Percentiles rank a stretch among this genome's conserved stretches.
These are phyloP conservation scores for Penicillium verrucosum DNA, from an alignment of 2,329 filamentous ascomycete genomes.

Conservation along the genomic window DNA sequence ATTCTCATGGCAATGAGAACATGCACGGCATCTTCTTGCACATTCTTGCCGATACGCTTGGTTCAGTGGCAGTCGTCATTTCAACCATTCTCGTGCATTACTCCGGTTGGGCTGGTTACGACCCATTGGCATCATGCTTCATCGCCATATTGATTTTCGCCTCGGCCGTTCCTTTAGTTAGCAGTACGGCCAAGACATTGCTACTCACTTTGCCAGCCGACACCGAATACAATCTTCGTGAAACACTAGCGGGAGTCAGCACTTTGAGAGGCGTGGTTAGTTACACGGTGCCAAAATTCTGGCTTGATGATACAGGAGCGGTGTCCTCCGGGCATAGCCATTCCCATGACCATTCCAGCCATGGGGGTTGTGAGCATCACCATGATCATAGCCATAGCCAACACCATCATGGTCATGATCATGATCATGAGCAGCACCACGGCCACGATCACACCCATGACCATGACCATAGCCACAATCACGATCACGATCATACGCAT, in stretches of 20 bases:
- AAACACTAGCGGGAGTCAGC: constrained; percentile 77
- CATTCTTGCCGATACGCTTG: constrained; percentile 89
- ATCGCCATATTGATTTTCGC: constrained; percentile 91
- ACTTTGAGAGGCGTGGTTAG: constrained; percentile 78
- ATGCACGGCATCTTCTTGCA: constrained; percentile 98
- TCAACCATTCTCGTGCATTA: constrained; percentile 85
- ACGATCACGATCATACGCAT: constrained; percentile 31
- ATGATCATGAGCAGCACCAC: constrained; percentile 28
- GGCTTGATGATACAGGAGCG: constrained; percentile 69
- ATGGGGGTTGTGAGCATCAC: constrained; percentile 32
- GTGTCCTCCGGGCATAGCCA: constrained; percentile 40
- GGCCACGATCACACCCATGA: constrained; percentile 29
- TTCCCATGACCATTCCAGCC: constrained; percentile 29
- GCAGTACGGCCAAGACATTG: constrained; percentile 75
- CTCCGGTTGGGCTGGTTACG: constrained; percentile 89
- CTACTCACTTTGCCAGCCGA: constrained; percentile 81
- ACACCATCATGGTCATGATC: constrained; percentile 31
- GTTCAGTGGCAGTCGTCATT: constrained; percentile 88
- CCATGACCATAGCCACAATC: constrained; percentile 24
- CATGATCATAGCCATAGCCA: constrained; percentile 32
- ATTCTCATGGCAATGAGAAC: constrained; percentile 81
- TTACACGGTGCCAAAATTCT: constrained; percentile 86
- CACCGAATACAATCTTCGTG: constrained; percentile 82
- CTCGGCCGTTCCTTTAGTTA: constrained; percentile 85
- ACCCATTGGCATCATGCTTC: constrained; percentile 87